A percentile compares a stretch with the other conserved stretches of the same genome.
Evolutionary conservation across 1,139 yeast species (phyloP).

Genomic region (Pichia sp.): DNA sequence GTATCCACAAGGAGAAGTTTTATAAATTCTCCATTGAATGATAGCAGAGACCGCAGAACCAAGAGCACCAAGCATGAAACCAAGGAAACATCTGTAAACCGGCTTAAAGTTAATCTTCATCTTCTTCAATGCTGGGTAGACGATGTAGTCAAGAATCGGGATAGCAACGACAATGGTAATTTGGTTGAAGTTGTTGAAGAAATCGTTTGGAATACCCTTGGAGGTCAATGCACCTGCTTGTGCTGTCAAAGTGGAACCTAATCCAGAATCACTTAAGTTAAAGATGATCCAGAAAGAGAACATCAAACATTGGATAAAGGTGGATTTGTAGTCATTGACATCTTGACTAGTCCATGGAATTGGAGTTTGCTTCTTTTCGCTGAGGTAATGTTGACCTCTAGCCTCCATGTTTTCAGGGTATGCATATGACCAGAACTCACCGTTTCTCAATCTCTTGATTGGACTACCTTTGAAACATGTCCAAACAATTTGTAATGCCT

Average conservation of each 20-base stretch:
- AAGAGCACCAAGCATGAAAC: conserved; percentile 63
- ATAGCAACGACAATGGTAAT: conserved; percentile 55
- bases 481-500: conserved; percentile 34
- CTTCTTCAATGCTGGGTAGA: conserved; percentile 53
- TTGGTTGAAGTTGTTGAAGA: conserved; percentile 60
- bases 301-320: conserved; percentile 51
- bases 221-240: conserved; percentile 62
- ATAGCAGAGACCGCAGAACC: conserved; percentile 81
- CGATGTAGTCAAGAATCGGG: conserved; percentile 49
- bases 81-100: conserved; percentile 43
- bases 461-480: conserved; percentile 38
- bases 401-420: conserved; percentile 41
- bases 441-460: conserved; percentile 33
- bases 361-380: conserved; percentile 28
- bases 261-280: conserved; percentile 57
- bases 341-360: conserved; percentile 48
- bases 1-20: conserved; percentile 73
- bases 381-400: conserved; percentile 33
- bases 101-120: conserved; percentile 36
- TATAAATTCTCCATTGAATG: conserved; percentile 68
- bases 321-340: conserved; percentile 53
- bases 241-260: conserved; percentile 53
- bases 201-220: conserved; percentile 65
- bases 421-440: conserved; percentile 50
- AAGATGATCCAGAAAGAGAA: conserved; percentile 54